phyloP scores from a whole-genome alignment of 805 yeast species.

The Vanderwaltozyma verrucispora region DNA sequence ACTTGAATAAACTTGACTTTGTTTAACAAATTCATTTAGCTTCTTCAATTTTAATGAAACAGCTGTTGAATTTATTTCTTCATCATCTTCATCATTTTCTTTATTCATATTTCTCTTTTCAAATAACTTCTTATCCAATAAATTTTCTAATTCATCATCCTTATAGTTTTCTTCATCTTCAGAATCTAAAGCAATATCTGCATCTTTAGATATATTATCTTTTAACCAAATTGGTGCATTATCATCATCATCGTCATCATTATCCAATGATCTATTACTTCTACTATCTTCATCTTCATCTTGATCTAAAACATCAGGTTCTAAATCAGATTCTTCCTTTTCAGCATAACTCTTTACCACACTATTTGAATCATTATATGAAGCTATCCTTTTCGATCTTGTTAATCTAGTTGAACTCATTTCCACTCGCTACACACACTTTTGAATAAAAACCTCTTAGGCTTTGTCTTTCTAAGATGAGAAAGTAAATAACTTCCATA shows the following conservation, averaged over 20 bases:
- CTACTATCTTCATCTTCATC: constrained; percentile 6
- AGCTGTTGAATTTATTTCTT: constrained; percentile 33
- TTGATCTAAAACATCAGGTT: constrained; percentile 12
- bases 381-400: background rate
- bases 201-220: constrained; percentile 11
- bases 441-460: too few relatives aligned
- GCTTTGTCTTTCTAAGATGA: too few relatives aligned
- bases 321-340: constrained; percentile 22
- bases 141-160: constrained; percentile 5
- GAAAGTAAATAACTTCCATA: too few relatives aligned
- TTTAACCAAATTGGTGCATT: constrained; percentile 20
- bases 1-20: constrained; percentile 78
- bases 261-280: too few relatives aligned
- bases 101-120: too few relatives aligned
- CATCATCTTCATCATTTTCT: constrained; percentile 11
- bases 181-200: constrained; percentile 19
- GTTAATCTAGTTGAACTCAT: background rate
- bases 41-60: constrained; percentile 53
- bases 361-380: too few relatives aligned
- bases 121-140: background rate
- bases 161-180: constrained; percentile 10
- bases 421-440: too few relatives aligned
- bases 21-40: constrained; percentile 66
- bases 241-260: constrained; percentile 3
- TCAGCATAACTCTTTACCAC: constrained; percentile 12